Base-by-base conservation (phyloP, 2,329 filamentous ascomycete species). In the Trichophyton rubrum region DNA sequence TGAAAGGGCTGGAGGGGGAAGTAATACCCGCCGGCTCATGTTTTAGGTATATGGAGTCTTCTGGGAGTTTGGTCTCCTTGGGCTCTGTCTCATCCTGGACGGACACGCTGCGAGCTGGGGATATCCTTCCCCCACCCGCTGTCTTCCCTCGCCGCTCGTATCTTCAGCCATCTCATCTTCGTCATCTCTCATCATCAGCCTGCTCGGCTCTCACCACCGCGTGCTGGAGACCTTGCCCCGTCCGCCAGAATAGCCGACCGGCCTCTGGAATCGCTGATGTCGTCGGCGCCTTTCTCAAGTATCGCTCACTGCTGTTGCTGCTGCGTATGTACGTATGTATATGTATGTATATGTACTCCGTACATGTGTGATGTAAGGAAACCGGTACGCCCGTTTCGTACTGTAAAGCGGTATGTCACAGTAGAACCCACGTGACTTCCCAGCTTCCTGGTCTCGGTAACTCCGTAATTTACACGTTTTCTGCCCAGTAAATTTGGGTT, bases 371-470 rank as follows among this genome's bases (percentile, higher is more conserved):
- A n/a, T n/a, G n/a, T n/a, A n/a, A 27, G 41, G 41, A 15, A 43
- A 43, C 15, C 6, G 6, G 40, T 43, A 27, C 40, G 6, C 13
- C 17, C 6, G 15, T 43, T 2, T n/a, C 17, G 40, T 49, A 49
- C 17, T 1, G 45, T 49, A 49, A 13, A 22, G 20, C 8, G 9
- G 9, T 13, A 13, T 24, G 47, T 53, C 33, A 53, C 22, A 22
- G 47, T 53, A 24, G 47, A 53, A 20, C 22, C 22, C 49, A 55
- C 49, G 49, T 55, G 49, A 55, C 49, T 17, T 55, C 27, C 49
- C 49, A 55, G 49, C 49, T 55, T n/a, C 27, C 49, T 55, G 49
- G 49, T 35, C 47, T 55, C 27, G 49, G 49, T 55, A 55, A 55
- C 47, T 53, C 45, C 30, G 49, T 55, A 55, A 55, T 33, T 33